Evolutionary conservation across 2,329 filamentous ascomycete species (phyloP), one percentile per base, ranked within the genome.

Genomic region (Capronia americana): DNA sequence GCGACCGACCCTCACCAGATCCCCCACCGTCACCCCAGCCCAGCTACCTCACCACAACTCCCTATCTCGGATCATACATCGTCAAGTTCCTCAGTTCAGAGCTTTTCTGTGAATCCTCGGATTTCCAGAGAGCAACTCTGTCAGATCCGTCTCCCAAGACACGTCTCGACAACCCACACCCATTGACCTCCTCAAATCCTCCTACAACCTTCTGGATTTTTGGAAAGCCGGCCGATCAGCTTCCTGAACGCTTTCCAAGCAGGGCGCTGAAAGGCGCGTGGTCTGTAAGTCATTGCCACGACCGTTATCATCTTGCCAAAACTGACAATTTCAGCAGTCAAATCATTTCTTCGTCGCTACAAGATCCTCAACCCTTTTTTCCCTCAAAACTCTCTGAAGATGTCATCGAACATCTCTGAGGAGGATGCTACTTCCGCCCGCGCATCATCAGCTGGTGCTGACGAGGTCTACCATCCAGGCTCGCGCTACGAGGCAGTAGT

Each of bases 201-300:
- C 58, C 30, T 23, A 4, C 12, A 30, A 34, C 26, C 8, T 54
- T 23, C 4, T 20, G 4, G 17, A 20, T 1, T 63, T 26, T 57
- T 57, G 51, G 23, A 56, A 20, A 57, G 46, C 46, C 12, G 2
- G 34, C 41, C 48, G 8, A 61, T 41, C 23, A 11, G n/a, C 48
- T 53, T 53, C 2, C 26, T 12, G 14, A 20, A 20, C 30, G 12
- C 28, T 2, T 24, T 54, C 20, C 6, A n/a, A n/a, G 12, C 26
- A 28, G 4, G 14, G 44, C 38, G 2, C 20, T 4, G 46, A 8
- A 20, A 26, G 24, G 8, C 12, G 32, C 57, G 14, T 50, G 14
- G 44, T 24, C 4, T 50, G 57, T 59, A 50, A 51, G 44, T 34
- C 46, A 20, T n/a, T 50, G 7, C 44, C 28, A 26, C 11, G 5